A percentile compares a stretch with the other conserved stretches of the same genome.
Evolutionary conservation across 306 rosid species (phyloP).

Genomic region (Psophocarpus tetragonolobus): DNA sequence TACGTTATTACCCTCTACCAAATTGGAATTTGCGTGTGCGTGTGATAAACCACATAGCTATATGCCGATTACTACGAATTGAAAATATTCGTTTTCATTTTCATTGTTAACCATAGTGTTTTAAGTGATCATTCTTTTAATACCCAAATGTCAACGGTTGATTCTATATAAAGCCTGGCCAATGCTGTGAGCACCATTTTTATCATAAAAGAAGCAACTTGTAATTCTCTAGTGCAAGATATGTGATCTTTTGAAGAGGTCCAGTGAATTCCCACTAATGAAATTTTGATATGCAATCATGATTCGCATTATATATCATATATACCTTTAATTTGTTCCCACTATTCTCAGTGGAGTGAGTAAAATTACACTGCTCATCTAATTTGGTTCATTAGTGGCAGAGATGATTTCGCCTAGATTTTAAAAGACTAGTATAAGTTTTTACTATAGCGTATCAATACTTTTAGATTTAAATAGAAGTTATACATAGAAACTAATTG

Average conservation of each 20-base stretch:
- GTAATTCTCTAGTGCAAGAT: background rate
- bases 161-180: slow-evolving; percentile 8
- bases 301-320: slow-evolving; percentile 10
- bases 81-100: slow-evolving; percentile 3
- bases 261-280: slow-evolving; percentile 13
- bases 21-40: slow-evolving; percentile 24
- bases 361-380: background rate
- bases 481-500: background rate
- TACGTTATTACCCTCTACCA: background rate
- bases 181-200: background rate
- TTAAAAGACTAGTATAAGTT: background rate
- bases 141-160: background rate
- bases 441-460: background rate
- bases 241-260: background rate
- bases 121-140: background rate
- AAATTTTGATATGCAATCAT: background rate
- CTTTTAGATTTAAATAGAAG: background rate
- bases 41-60: background rate
- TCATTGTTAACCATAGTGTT: background rate
- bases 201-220: slow-evolving; percentile 16
- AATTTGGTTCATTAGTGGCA: background rate
- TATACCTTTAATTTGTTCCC: background rate
- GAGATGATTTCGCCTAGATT: background rate
- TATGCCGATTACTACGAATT: background rate
- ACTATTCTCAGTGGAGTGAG: slow-evolving; percentile 22